Evolutionary conservation across 148 eudicot species (phyloP), one percentile per base, ranked within the genome.

Genomic region (Mesembryanthemum crystallinum): DNA sequence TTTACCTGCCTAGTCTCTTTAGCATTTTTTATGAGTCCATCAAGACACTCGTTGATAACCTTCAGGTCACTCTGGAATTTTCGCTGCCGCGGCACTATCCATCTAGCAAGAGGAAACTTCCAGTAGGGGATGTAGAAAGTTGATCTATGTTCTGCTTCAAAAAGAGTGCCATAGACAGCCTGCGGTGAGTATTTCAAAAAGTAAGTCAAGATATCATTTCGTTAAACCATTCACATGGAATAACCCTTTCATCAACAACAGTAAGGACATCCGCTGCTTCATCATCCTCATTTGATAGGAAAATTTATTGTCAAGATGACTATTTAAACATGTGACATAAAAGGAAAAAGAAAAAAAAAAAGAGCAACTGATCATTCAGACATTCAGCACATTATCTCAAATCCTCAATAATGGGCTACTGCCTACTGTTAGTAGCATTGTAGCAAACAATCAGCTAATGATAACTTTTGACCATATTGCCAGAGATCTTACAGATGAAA

Each of bases 131-230:
- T 84, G 81, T 96, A 96, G 84, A 95, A 96, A 61, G 99, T 96
- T 9, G 99, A 96, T 39, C 99, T 88, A 83, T 96, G 99, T 85
- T 96, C 99, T 79, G 99, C 99, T 88, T 96, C 99, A 77, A 86
- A 96, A 80, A 96, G 97, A 17, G 99, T 92, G 67, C 99, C 98
- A 76, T 96, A 96, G 64, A 92, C 99, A 67, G 99, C 99, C 99
- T 96, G 88, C 2, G 43, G 17, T 33, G 14, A 76, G 64, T 37
- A 43, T 0, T 49, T 47, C 66, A 52, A 82, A 27, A 29, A 43
- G 27, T 35, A 33, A 67, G 74, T 62, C 71, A 51, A 61, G 18
- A 42, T 25, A 35, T 35, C 51, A 68, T 43, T 45, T 17, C 65
- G 45, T 52, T 65, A 74, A 79, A 61, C 33, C 29, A 27, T 28